Conservation (phyloP, 345 rosid species). For the Turritis glabra region DNA sequence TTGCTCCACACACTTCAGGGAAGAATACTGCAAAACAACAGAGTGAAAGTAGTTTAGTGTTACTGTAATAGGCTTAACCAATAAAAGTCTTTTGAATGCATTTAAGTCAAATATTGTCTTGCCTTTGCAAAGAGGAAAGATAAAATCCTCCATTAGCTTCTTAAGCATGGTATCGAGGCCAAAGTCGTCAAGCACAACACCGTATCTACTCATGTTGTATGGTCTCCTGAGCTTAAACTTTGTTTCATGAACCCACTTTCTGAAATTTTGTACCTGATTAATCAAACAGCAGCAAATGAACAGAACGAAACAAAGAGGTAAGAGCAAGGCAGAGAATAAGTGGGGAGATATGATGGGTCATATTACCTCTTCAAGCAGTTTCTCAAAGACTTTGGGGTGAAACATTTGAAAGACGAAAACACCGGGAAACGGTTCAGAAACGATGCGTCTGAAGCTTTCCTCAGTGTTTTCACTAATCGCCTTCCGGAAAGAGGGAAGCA, state of each 20-base stretch:
- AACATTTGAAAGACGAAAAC: conserved; percentile 70
- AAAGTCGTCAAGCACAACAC: conserved; percentile 84
- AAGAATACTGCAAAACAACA: conserved; percentile 63
- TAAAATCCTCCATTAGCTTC: conserved; percentile 56
- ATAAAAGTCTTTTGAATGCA: too few relatives aligned
- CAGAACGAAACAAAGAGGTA: conserved; percentile 44
- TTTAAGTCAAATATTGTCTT: conserved; percentile 1
- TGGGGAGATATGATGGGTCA: neutral
- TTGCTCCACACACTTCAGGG: conserved; percentile 65
- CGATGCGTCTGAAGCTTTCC: conserved; percentile 61
- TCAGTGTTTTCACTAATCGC: conserved; percentile 57
- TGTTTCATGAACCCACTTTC: conserved; percentile 58
- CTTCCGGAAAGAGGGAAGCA: conserved; percentile 62
- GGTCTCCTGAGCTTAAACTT: conserved; percentile 67
- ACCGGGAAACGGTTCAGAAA: conserved; percentile 62
- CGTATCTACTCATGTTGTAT: conserved; percentile 60
- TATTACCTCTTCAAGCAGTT: conserved; percentile 63
- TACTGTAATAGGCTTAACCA: neutral
- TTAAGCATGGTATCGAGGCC: conserved; percentile 73
- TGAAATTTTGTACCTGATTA: conserved; percentile 72
- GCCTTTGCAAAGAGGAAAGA: conserved; percentile 70
- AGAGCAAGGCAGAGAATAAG: conserved; percentile 24
- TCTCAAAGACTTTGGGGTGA: conserved; percentile 58
- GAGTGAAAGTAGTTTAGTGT: neutral
- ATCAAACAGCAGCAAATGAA: conserved; percentile 45